Evolutionary conservation across 2,329 filamentous ascomycete genomes (phyloP), one percentile per base, ranked within the genome.

Genomic region (Sclerotinia subarctica): DNA sequence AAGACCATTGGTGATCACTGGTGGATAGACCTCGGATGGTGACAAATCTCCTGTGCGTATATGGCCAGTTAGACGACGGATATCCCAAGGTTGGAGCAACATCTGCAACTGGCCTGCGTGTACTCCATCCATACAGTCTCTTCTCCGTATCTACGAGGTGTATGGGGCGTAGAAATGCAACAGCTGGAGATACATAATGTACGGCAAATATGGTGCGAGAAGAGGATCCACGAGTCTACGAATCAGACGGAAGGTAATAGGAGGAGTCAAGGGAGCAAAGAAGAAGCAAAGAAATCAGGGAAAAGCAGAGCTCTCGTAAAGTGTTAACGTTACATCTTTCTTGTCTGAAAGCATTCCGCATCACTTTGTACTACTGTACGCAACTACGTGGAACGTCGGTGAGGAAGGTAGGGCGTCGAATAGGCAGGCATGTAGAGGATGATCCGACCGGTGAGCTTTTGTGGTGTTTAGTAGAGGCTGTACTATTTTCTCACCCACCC

Each of bases 381-480:
- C 26, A 6, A 57, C 32, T 42, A 44, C 35, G 24, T 49, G 44
- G 21, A 24, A 49, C 44, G 7, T 21, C 58, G 44, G 58, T 35
- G 44, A 35, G 58, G 35, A 5, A 17, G 38, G 38, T 42, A 19
- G 44, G 11, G 11, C 38, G 38, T 35, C 26, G 58, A 47, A 57
- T 57, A 42, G 54, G 54, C 32, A 42, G n/a, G 7, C 5, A 35
- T 49, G 58, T 7, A 35, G 10, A 44, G 13, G 35, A 35, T 35
- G 38, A 29, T 60, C 59, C 47, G 32, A 51, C 46, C 59, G 59
- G 46, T 62, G 46, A 51, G 59, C 46, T 56, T 51, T 62, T n/a
- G 21, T 29, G 15, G 29, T 7, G 19, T n/a, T 35, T 19, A 7
- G 19, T 54, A 42, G 2, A 3, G 38, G 38, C 38, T 42, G 38